phyloP scores from a whole-genome alignment of 495 filamentous ascomycete genomes.

The Annulohypoxylon bovei region DNA sequence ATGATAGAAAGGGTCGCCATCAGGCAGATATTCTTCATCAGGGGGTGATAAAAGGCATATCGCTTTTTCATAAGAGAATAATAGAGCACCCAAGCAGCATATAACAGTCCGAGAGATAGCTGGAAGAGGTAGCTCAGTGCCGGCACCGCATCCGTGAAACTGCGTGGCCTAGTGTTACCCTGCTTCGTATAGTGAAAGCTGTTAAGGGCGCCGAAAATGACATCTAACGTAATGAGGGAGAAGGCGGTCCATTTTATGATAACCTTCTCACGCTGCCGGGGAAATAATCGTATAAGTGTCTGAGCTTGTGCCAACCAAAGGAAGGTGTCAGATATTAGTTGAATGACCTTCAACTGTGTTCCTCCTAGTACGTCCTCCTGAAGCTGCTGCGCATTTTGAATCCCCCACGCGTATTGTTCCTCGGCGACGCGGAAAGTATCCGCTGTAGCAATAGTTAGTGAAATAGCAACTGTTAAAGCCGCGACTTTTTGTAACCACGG shows the following conservation, averaged over 20 bases:
- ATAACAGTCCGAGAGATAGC: conserved; percentile 85
- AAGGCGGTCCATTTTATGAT: conserved; percentile 99
- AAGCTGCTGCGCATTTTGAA: conserved; percentile 74
- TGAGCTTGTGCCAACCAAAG: conserved; percentile 98
- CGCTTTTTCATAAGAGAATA: conserved; percentile 91
- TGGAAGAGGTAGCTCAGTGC: conserved; percentile 95
- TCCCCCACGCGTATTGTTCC: conserved; percentile 76
- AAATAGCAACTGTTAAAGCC: conserved; percentile 87
- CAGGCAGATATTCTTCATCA: conserved; percentile 91
- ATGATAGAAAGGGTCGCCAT: conserved; percentile 82
- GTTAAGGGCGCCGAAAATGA: conserved; percentile 87
- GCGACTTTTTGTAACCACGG: conserved; percentile 98
- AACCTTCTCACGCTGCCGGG: conserved; percentile 94
- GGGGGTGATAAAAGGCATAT: conserved; percentile 91
- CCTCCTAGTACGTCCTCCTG: conserved; percentile 81
- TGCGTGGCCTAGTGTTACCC: conserved; percentile 69
- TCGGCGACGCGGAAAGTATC: conserved; percentile 88
- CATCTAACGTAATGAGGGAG: conserved; percentile 88
- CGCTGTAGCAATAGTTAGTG: conserved; percentile 89
- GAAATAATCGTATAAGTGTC: conserved; percentile 93
- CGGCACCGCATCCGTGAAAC: conserved; percentile 88
- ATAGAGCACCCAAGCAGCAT: conserved; percentile 95
- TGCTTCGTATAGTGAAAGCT: conserved; percentile 74
- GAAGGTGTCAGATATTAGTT: conserved; percentile 92
- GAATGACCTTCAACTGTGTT: conserved; percentile 84